phyloP scores from a whole-genome alignment of 2,329 filamentous ascomycete genomes.

The Magnaporthiopsis rhizophila region DNA sequence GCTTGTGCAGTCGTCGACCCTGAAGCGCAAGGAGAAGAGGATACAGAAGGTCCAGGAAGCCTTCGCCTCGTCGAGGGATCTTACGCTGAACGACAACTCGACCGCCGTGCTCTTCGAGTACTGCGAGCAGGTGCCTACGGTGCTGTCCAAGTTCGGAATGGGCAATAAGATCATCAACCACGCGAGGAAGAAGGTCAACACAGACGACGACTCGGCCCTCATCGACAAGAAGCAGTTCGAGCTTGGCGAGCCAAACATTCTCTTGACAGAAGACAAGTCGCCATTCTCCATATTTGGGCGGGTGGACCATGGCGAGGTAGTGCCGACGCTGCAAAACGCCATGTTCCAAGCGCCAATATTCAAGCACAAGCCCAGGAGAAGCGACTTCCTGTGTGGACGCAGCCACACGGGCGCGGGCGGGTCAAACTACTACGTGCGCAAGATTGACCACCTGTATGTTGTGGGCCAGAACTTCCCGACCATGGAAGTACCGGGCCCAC shows the following conservation, averaged over 20 bases:
- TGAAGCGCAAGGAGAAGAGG: conserved; percentile 77
- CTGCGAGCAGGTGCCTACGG: conserved; percentile 84
- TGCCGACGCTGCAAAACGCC: conserved; percentile 84
- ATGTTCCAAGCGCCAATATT: conserved; percentile 96
- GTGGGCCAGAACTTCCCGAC: conserved; percentile 92
- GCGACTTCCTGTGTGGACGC: conserved; percentile 81
- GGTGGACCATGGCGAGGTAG: conserved; percentile 82
- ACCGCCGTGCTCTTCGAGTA: conserved; percentile 87
- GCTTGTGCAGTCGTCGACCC: conserved; percentile 58
- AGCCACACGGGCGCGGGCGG: conserved; percentile 74
- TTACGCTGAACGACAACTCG: conserved; percentile 84
- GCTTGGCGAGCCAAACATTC: conserved; percentile 78
- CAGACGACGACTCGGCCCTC: conserved; percentile 62
- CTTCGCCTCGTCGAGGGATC: conserved; percentile 71
- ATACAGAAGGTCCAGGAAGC: conserved; percentile 70
- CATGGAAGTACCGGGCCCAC: conserved; percentile 84
- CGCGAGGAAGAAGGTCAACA: conserved; percentile 74
- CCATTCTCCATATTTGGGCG: conserved; percentile 94
- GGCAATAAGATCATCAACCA: conserved; percentile 94
- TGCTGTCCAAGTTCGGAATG: conserved; percentile 96
- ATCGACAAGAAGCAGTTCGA: conserved; percentile 50
- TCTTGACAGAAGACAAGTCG: conserved; percentile 89
- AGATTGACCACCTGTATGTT: conserved; percentile 82
- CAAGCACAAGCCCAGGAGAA: conserved; percentile 67
- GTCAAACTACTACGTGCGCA: conserved; percentile 73